Conservation (phyloP, 2,329 filamentous ascomycete species). For the Epichloe amarillans region DNA sequence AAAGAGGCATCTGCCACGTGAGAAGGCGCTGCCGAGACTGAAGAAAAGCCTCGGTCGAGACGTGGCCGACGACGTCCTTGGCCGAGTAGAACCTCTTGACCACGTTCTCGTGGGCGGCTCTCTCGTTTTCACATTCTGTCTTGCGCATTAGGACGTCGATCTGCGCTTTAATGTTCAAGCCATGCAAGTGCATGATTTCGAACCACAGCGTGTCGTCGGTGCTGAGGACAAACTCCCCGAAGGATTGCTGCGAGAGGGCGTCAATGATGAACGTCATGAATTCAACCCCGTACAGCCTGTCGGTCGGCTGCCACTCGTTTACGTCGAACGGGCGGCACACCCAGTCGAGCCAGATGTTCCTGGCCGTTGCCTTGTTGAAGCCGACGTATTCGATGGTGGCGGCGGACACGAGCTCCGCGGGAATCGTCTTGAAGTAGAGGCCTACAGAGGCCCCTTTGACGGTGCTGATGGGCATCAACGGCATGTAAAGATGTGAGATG, state of each 20-base stretch:
- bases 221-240: no score
- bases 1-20: background rate
- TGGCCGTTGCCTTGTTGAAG: background rate
- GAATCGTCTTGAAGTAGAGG: background rate
- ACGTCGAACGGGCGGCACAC: no score
- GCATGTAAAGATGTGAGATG: accelerated
- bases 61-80: no score
- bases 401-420: background rate
- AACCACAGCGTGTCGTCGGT: no score
- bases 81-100: no score
- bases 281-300: background rate
- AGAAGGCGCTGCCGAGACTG: background rate
- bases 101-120: no score
- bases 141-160: no score
- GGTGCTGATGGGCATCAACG: background rate
- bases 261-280: background rate
- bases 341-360: background rate
- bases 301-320: background rate
- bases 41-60: no score
- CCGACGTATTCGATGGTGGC: background rate
- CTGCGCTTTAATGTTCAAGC: no score
- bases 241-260: background rate
- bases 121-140: accelerated
- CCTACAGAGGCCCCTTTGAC: background rate
- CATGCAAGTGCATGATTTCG: no score